Evolutionary conservation across 2,329 filamentous ascomycete species (phyloP).

Genomic region (Sporothrix globosa): DNA sequence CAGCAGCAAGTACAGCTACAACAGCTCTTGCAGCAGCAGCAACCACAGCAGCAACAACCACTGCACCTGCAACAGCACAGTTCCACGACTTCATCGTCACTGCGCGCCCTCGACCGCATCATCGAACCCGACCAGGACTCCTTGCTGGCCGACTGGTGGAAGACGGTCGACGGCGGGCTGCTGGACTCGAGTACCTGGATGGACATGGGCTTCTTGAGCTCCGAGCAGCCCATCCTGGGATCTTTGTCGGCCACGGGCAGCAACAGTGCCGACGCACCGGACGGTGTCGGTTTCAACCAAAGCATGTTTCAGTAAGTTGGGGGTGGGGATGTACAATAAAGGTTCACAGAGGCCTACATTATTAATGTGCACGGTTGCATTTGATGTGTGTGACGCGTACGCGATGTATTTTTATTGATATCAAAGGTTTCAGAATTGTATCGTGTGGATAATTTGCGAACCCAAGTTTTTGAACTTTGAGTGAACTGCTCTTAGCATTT

Average conservation of each 20-base stretch:
- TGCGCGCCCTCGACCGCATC: conserved; percentile 17
- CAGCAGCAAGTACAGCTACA: not conserved
- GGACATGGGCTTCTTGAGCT: conserved; percentile 36
- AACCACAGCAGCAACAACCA: not conserved
- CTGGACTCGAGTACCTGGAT: conserved; percentile 37
- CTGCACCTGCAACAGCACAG: conserved; percentile 10
- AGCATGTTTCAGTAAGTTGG: conserved; percentile 24
- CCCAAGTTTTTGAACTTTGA: no score
- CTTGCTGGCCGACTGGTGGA: conserved; percentile 36
- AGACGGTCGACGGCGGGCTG: conserved; percentile 34
- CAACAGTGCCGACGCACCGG: conserved; percentile 12
- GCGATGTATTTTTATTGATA: not conserved
- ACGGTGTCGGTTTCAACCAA: conserved; percentile 20
- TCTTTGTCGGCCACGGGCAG: conserved; percentile 13
- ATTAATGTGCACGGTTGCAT: not conserved
- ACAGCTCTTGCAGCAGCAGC: conserved; percentile 2
- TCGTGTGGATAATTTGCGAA: not conserved
- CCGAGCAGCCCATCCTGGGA: conserved; percentile 34
- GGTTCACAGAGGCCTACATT: not conserved
- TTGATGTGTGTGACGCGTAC: not conserved
- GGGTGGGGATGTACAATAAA: no score
- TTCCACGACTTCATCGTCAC: not conserved
- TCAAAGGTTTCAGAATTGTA: conserved; percentile 10
- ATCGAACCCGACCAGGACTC: conserved; percentile 34
- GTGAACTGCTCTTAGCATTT: no score